Conservation (phyloP, 768 basidiomycete genomes). For the Kwoniella mangroviensis region DNA sequence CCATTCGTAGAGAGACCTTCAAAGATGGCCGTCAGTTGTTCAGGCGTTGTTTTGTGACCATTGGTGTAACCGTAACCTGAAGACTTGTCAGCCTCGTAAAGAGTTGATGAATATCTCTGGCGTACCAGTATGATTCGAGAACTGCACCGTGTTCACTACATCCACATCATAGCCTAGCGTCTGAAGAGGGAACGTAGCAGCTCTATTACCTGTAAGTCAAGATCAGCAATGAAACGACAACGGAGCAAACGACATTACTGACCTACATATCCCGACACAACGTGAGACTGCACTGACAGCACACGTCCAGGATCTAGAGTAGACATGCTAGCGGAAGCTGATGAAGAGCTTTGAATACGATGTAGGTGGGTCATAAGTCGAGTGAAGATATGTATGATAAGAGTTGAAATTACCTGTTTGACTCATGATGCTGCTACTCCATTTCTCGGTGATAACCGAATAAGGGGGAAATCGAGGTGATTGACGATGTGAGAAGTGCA, state of each 20-base stretch:
- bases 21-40: conserved; percentile 78
- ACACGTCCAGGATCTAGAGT: conserved; percentile 62
- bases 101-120: background rate
- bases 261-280: conserved; percentile 91
- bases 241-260: conserved; percentile 21
- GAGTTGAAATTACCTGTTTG: no score
- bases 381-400: background rate
- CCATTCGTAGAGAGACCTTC: conserved; percentile 73
- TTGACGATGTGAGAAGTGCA: conserved; percentile 17
- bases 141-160: conserved; percentile 91
- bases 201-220: conserved; percentile 58
- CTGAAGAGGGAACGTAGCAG: conserved; percentile 68
- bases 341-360: background rate
- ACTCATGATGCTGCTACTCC: no score
- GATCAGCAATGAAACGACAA: background rate
- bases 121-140: conserved; percentile 88
- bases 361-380: background rate
- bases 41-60: conserved; percentile 76
- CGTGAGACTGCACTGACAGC: conserved; percentile 90
- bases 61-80: conserved; percentile 81
- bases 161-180: conserved; percentile 92
- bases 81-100: background rate
- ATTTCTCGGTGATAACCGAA: background rate
- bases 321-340: background rate
- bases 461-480: background rate